phyloP scores from a whole-genome alignment of 805 yeast species.

The Candida qinlingensis region DNA sequence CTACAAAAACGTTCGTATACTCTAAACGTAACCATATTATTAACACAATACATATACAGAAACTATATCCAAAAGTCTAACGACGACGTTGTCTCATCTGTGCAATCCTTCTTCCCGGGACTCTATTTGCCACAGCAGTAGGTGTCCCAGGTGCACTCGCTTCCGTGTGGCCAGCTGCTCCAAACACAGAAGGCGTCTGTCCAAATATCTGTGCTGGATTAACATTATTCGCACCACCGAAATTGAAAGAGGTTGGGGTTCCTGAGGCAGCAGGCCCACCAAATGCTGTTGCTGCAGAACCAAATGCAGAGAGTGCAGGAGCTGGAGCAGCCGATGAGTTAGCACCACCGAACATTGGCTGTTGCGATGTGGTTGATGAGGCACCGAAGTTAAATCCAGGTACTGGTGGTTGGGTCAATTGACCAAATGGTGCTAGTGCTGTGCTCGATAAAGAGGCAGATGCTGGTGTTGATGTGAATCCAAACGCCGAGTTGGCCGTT shows the following conservation, averaged over 20 bases:
- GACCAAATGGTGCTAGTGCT: constrained; percentile 14
- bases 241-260: constrained; percentile 5
- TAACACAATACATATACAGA: too few relatives aligned
- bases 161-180: constrained; percentile 3
- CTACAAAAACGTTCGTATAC: too few relatives aligned
- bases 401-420: constrained; percentile 12
- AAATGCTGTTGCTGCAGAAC: neutral
- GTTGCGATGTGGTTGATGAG: constrained; percentile 7
- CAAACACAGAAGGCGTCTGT: constrained; percentile 5
- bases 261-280: constrained; percentile 4
- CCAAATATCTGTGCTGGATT: constrained; percentile 13
- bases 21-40: too few relatives aligned
- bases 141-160: constrained; percentile 17
- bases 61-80: neutral
- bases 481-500: constrained; percentile 14
- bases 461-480: constrained; percentile 17
- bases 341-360: constrained; percentile 9
- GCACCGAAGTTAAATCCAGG: constrained; percentile 15
- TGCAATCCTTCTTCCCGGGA: constrained; percentile 23
- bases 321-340: neutral
- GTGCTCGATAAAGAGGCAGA: constrained; percentile 13
- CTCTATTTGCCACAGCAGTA: constrained; percentile 10
- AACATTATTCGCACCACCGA: constrained; percentile 4
- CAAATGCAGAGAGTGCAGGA: constrained; percentile 1
- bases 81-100: constrained; percentile 26